Evolutionary conservation across 2,329 filamentous ascomycete species (phyloP), one percentile per base, ranked within the genome.

Genomic region (Cordyceps cateniannulata): DNA sequence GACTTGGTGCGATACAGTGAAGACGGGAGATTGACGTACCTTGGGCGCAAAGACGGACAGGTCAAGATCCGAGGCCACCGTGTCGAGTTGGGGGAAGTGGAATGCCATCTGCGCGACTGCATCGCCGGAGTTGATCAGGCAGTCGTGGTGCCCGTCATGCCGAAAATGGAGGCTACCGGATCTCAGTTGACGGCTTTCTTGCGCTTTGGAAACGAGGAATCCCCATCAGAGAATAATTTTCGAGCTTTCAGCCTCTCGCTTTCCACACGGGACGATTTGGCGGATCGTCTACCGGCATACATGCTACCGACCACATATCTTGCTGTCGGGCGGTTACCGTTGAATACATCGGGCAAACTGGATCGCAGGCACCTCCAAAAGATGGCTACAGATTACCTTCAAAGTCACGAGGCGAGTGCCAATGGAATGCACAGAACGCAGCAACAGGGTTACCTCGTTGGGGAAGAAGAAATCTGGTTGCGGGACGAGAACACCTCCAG

Each of bases 41-140:
- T 80, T 53, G 81, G 80, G 52, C 73, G 81, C 47, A 80, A 79
- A 63, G 81, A 85, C 42, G 74, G 73, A 0, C 81, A 84, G 66
- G 74, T 84, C 48, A 84, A 84, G 66, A 67, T 84, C 10, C 74
- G 77, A 27, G 84, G 84, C 45, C 83, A 76, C 58, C 68, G 80
- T 59, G 72, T 81, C 57, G 84, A 79, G 69, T 70, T 79, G 6
- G 60, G 49, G 5, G 62, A 62, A 27, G 49, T 63, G 8, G 60
- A 63, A 29, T 47, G 35, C 18, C 48, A 59, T 3, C 8, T 59
- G 3, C 60, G 18, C 40, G 24, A 50, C 14, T 58, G 55, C n/a
- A 29, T 59, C 10, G 25, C 54, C 18, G 54, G 32, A 6, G 45
- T 40, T 20, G n/a, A 49, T 6, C 29, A 40, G 6, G 44, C 35